Percentiles rank a stretch among this genome's conserved stretches.
These are phyloP conservation scores for Grifola frondosa DNA, from an alignment of 1,284 basidiomycete species.

Conservation along the genomic window DNA sequence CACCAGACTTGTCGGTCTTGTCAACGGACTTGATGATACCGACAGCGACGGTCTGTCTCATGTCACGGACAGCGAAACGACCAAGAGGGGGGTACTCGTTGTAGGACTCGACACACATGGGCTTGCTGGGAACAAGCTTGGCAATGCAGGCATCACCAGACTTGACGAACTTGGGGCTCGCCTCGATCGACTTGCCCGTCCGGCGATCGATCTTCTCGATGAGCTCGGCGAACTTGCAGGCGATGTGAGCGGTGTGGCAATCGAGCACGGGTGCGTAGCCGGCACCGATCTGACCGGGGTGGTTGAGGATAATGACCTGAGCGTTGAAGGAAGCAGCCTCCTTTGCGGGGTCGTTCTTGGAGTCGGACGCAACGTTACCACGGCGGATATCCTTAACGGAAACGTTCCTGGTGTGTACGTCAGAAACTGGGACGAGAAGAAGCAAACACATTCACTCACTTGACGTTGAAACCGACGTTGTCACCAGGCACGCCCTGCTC, in stretches of 20 bases:
- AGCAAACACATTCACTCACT: constrained; percentile 50
- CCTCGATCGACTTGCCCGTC: constrained; percentile 91
- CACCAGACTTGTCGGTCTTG: constrained; percentile 84
- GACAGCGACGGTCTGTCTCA: constrained; percentile 97
- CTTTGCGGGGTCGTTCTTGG: constrained; percentile 99
- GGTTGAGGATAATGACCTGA: constrained; percentile 99
- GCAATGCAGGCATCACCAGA: constrained; percentile 95
- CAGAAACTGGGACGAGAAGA: neutral
- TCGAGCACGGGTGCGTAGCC: constrained; percentile 98
- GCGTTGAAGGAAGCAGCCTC: constrained; percentile 99
- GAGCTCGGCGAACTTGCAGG: constrained; percentile 98
- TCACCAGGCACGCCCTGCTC: constrained; percentile 94
- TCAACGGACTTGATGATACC: constrained; percentile 97
- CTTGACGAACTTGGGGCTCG: constrained; percentile 94
- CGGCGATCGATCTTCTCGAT: constrained; percentile 99
- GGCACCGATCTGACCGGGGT: constrained; percentile 99
- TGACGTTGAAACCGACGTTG: constrained; percentile 99
- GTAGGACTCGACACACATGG: constrained; percentile 98
- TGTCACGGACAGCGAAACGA: constrained; percentile 98
- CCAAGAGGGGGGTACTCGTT: constrained; percentile 98
- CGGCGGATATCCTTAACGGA: constrained; percentile 99
- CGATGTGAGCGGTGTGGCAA: constrained; percentile 99
- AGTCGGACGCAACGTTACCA: constrained; percentile 99
- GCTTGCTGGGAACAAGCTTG: constrained; percentile 96
- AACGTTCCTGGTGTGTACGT: constrained; percentile 98